These are phyloP conservation scores for Lipomyces yamadae DNA, from an alignment of 805 yeast species.

Conservation along the genomic window DNA sequence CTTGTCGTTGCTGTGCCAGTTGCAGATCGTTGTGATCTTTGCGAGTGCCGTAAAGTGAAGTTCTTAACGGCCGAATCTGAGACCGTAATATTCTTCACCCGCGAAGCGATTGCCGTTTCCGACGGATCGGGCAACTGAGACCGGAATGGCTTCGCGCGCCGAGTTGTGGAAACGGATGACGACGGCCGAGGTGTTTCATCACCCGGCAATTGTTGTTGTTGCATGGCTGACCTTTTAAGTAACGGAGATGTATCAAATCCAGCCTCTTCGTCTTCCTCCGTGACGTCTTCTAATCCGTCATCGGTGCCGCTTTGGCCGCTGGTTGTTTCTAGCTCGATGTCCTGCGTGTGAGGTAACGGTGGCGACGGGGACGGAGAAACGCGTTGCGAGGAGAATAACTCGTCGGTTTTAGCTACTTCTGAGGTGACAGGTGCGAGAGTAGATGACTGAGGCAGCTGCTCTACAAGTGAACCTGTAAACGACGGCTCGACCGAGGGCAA, in stretches of 20 bases:
- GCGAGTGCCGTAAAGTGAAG: constrained; percentile 18
- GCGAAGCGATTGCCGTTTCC: constrained; percentile 29
- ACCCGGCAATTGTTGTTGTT: background rate
- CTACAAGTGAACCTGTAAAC: constrained; percentile 25
- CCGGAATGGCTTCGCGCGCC: constrained; percentile 5
- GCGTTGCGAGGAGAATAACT: constrained; percentile 17
- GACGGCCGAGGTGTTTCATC: background rate
- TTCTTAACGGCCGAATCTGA: constrained; percentile 34
- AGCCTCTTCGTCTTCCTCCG: constrained; percentile 20
- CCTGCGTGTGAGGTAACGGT: constrained; percentile 19
- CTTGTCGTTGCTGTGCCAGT: background rate
- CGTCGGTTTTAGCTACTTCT: background rate
- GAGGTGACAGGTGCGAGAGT: constrained; percentile 13
- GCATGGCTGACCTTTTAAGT: constrained; percentile 4
- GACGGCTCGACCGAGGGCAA: constrained; percentile 34
- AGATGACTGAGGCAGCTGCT: constrained; percentile 10
- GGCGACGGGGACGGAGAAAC: constrained; percentile 26
- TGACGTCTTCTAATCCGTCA: constrained; percentile 9
- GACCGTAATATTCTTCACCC: constrained; percentile 31
- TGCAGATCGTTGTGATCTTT: background rate
- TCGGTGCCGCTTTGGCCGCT: constrained; percentile 5
- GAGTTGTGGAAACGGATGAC: background rate
- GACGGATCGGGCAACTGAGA: constrained; percentile 19
- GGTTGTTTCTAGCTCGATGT: constrained; percentile 1
- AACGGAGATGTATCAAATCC: constrained; percentile 28